Evolutionary conservation across 148 eudicot species (phyloP).

Genomic region (Vaccinium myrtillus): DNA sequence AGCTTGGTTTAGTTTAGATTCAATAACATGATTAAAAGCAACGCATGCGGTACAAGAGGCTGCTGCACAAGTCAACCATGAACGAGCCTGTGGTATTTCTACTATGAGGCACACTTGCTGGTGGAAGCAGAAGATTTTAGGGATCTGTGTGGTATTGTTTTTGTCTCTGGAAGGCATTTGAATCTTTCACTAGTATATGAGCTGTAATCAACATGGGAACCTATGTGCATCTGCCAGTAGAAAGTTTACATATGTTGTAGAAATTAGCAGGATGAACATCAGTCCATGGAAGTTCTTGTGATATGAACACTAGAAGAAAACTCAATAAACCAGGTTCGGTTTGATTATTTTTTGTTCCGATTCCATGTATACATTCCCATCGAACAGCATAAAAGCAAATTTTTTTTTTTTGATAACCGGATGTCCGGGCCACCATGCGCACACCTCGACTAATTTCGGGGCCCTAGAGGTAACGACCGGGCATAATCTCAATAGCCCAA

Average conservation of each 20-base stretch:
- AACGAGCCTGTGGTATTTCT: not conserved
- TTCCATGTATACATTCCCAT: not conserved
- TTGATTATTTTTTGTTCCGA: not conserved
- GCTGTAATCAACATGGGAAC: not conserved
- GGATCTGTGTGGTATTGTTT: not conserved
- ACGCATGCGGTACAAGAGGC: not conserved
- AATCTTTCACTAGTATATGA: not conserved
- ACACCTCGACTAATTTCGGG: too few relatives aligned
- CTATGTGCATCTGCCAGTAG: not conserved
- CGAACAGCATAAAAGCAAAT: not conserved
- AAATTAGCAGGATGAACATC: not conserved
- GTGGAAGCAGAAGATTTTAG: slow-evolving; percentile 7
- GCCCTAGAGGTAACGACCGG: too few relatives aligned
- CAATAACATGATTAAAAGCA: not conserved
- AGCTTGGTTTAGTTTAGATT: slow-evolving; percentile 7
- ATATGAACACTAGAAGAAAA: not conserved
- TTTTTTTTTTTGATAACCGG: too few relatives aligned
- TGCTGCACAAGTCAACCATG: slow-evolving; percentile 6
- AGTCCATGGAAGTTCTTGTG: not conserved
- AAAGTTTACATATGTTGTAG: not conserved
- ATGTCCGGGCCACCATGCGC: too few relatives aligned
- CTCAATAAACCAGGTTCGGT: not conserved
- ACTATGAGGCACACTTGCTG: not conserved
- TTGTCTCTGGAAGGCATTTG: not conserved
- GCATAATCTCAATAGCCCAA: too few relatives aligned